Evolutionary conservation across 345 rosid species (phyloP), one percentile per base, ranked within the genome.

Genomic region (Sapria himalayana): DNA sequence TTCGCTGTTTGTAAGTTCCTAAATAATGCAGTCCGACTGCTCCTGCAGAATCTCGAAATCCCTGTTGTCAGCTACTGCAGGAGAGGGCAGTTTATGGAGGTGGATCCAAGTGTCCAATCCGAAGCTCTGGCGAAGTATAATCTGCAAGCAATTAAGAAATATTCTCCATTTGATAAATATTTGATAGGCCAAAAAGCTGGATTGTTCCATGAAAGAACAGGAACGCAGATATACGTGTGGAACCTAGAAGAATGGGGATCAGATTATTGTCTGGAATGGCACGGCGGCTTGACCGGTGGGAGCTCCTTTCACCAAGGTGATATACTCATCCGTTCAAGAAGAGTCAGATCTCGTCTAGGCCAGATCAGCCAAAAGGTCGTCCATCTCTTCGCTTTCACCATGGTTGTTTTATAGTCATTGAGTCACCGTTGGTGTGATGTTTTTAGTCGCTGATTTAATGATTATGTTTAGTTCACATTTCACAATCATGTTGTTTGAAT

Each of bases 241-340:
- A 61, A 61, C 35, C 40, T 61, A 19, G 66, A 61, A 25, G 34
- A 56, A 22, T 56, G 66, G 66, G 66, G 66, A 7, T 51, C 55
- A 19, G 14, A 52, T 29, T 61, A 48, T 39, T 51, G 51, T 27
- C 37, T 61, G 23, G 52, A 56, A 15, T 43, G 62, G 55, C 23
- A 37, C 1, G 14, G 15, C 22, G 58, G 58, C 19, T 12, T 51
- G 39, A 40, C 15, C 33, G 62, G 58, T 22, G 55, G 62, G 7
- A 61, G 66, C 43, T 37, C 62, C 51, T 56, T 61, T 37, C 55
- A 51, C 51, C 47, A 61, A 43, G 66, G 66, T 43, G 62, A 61
- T 41, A 56, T 61, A 47, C 15, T 38, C 39, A 56, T 61, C 20
- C 51, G 52, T 43, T 61, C 62, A 33, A 56, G 13, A 46, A 55